Conservation (phyloP, 441 rosid species). For the Theobroma grandiflorum region DNA sequence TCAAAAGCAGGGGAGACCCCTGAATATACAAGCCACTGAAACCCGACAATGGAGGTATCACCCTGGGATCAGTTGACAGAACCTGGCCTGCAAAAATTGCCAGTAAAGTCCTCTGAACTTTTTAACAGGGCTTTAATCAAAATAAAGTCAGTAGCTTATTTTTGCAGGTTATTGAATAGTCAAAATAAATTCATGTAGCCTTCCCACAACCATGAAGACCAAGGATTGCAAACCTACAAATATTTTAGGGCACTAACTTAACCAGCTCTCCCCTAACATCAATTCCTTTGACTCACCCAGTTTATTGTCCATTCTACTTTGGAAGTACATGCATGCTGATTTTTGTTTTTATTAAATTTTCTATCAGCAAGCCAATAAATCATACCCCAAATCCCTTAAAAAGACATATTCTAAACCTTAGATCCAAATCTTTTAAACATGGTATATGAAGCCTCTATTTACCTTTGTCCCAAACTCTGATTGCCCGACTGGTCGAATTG, state of each 20-base stretch:
- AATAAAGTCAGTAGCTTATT: not conserved
- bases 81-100: no score
- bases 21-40: no score
- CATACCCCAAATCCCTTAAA: not conserved
- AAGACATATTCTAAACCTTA: not conserved
- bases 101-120: not conserved
- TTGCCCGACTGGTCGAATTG: constrained; percentile 86
- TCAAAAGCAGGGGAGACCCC: no score
- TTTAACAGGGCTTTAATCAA: not conserved
- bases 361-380: constrained; percentile 18
- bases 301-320: not conserved
- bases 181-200: no score
- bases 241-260: no score
- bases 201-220: no score
- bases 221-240: no score
- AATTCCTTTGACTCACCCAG: no score
- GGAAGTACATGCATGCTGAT: not conserved
- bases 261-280: no score
- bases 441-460: constrained; percentile 21
- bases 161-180: no score
- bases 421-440: constrained; percentile 17
- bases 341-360: constrained; percentile 11
- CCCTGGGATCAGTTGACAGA: no score
- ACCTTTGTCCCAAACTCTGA: constrained; percentile 93
- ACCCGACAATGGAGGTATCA: no score